phyloP scores from a whole-genome alignment of 1,139 yeast genomes.

The Diutina rugosa region DNA sequence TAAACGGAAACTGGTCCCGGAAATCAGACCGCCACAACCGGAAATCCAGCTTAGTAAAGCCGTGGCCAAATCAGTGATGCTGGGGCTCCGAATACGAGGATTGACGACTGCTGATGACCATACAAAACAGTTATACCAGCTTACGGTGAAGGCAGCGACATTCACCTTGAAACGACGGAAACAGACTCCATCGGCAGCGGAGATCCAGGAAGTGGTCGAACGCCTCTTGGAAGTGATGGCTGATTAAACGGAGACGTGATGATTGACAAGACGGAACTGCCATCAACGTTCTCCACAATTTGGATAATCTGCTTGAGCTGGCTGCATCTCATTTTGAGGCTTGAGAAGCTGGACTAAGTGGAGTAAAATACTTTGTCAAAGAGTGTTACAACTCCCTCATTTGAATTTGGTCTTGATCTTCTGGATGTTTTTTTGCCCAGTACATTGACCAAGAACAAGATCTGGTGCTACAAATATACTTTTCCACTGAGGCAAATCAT shows the following conservation, averaged over 20 bases:
- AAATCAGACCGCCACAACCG: constrained; percentile 11
- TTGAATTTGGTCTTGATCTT: too few relatives aligned
- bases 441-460: too few relatives aligned
- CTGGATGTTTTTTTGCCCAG: too few relatives aligned
- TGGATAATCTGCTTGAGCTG: too few relatives aligned
- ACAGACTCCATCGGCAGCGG: background rate
- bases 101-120: constrained; percentile 15
- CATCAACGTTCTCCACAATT: too few relatives aligned
- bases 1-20: constrained; percentile 11
- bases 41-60: constrained; percentile 23
- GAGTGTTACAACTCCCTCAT: too few relatives aligned
- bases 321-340: too few relatives aligned
- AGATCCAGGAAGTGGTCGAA: background rate
- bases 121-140: constrained; percentile 27
- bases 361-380: too few relatives aligned
- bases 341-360: too few relatives aligned
- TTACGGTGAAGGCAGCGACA: constrained; percentile 27
- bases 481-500: too few relatives aligned
- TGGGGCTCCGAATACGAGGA: constrained; percentile 32
- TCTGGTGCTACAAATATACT: too few relatives aligned
- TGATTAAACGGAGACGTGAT: background rate
- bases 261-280: too few relatives aligned
- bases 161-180: constrained; percentile 27
- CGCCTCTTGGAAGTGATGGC: background rate
- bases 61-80: constrained; percentile 21